phyloP scores from a whole-genome alignment of 371 early-diverging fungal species.

The Amoeboaphelidium protococcarum region DNA sequence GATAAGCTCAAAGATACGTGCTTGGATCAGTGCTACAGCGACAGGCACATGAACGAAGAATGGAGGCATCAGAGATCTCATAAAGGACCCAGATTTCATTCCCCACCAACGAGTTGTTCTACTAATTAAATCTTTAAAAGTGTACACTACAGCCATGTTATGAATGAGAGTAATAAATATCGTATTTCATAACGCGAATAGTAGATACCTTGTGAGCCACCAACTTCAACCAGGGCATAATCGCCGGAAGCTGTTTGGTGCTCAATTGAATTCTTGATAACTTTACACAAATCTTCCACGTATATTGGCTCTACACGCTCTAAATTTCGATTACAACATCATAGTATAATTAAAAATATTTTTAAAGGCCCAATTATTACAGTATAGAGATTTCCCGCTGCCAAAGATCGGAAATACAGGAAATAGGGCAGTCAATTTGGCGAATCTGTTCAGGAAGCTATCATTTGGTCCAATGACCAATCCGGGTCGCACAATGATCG shows the following conservation, averaged over 20 bases:
- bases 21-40: not conserved
- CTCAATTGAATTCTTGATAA: too few species aligned
- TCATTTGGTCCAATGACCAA: constrained; percentile 13
- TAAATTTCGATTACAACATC: too few species aligned
- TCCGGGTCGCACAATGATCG: constrained; percentile 10
- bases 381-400: not conserved
- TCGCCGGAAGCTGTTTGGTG: too few species aligned
- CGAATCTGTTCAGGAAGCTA: constrained; percentile 9
- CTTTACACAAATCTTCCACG: too few species aligned
- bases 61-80: not conserved
- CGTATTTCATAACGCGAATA: too few species aligned
- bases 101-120: not conserved
- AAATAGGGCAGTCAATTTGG: constrained; percentile 1
- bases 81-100: not conserved
- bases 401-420: too few species aligned
- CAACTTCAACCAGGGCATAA: too few species aligned
- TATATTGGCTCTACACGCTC: too few species aligned
- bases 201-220: not conserved
- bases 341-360: constrained; percentile 7
- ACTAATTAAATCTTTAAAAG: not conserved
- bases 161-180: too few species aligned
- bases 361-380: constrained; percentile 6
- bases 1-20: not conserved
- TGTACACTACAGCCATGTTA: too few species aligned
- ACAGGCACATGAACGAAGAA: not conserved